Percentiles rank a stretch among this genome's conserved stretches.
phyloP scores from a whole-genome alignment of 805 yeast genomes.

The Candida anglica region DNA sequence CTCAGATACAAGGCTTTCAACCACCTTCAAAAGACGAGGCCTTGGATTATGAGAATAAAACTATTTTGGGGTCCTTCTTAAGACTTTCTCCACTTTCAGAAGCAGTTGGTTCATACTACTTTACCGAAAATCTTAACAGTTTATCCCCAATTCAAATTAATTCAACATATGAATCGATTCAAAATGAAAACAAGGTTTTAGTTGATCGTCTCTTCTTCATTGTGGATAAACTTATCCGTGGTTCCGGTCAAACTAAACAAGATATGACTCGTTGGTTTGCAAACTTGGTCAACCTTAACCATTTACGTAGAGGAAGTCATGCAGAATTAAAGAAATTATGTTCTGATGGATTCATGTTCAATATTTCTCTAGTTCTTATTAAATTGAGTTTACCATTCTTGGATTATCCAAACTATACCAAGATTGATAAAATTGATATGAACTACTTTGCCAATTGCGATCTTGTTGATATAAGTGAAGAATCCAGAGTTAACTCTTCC shows the following conservation, averaged over 20 bases:
- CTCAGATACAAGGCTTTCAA: conserved; percentile 54
- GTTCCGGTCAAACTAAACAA: conserved; percentile 60
- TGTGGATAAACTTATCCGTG: conserved; percentile 70
- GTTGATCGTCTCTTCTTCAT: conserved; percentile 65
- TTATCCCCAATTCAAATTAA: conserved; percentile 35
- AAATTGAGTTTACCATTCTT: conserved; percentile 81
- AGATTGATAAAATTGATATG: conserved; percentile 73
- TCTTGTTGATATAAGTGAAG: conserved; percentile 67
- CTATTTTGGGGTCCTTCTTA: conserved; percentile 76
- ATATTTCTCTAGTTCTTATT: conserved; percentile 63
- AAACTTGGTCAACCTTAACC: conserved; percentile 73
- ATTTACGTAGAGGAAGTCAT: conserved; percentile 82
- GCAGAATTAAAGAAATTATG: conserved; percentile 65
- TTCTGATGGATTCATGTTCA: conserved; percentile 78
- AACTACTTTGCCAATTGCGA: conserved; percentile 58
- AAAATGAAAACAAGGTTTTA: conserved; percentile 57
- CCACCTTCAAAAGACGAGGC: conserved; percentile 36
- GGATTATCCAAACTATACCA: conserved; percentile 54
- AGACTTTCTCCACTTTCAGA: conserved; percentile 69
- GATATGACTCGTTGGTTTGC: conserved; percentile 68
- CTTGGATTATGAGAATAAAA: conserved; percentile 51
- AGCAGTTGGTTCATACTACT: conserved; percentile 44
- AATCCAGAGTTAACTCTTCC: conserved; percentile 79
- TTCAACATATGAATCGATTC: conserved; percentile 54
- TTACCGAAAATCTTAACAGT: conserved; percentile 21